Conservation (phyloP, 1,284 basidiomycete genomes). For the Volvariella surrecta region DNA sequence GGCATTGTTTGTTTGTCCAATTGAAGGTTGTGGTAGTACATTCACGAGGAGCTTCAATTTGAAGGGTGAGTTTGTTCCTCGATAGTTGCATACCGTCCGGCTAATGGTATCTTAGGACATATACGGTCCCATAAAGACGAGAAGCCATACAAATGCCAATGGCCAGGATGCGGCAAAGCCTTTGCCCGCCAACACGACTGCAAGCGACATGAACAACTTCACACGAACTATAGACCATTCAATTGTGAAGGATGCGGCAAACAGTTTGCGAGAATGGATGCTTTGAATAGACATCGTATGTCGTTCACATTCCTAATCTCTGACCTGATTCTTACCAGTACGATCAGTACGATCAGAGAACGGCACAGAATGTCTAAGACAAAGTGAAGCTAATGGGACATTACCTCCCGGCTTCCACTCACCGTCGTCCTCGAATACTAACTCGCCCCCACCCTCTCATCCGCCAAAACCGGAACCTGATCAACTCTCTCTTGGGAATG, state of each 20-base stretch:
- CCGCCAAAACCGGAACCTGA: too few relatives aligned
- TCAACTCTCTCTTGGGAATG: too few relatives aligned
- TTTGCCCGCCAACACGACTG: slow-evolving; percentile 83
- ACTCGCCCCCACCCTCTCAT: too few relatives aligned
- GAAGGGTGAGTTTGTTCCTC: slow-evolving; percentile 43
- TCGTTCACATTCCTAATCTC: slow-evolving; percentile 14
- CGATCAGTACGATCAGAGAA: slow-evolving; percentile 26
- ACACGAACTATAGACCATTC: slow-evolving; percentile 69
- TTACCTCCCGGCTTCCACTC: slow-evolving; percentile 5
- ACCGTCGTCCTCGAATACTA: too few relatives aligned
- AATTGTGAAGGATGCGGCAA: slow-evolving; percentile 72
- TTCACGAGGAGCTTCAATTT: slow-evolving; percentile 80
- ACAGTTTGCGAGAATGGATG: slow-evolving; percentile 75
- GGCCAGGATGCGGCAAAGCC: slow-evolving; percentile 78
- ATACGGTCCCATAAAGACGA: slow-evolving; percentile 80
- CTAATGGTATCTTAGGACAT: slow-evolving; percentile 36
- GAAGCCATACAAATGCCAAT: slow-evolving; percentile 77
- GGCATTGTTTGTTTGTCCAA: slow-evolving; percentile 66
- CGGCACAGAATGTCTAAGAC: slow-evolving; percentile 25
- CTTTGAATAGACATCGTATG: slow-evolving; percentile 69
- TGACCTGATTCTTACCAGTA: background rate
- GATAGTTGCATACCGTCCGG: slow-evolving; percentile 5
- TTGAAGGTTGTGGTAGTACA: slow-evolving; percentile 73
- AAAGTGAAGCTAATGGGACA: slow-evolving; percentile 17
- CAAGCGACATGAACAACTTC: slow-evolving; percentile 75